phyloP scores from a whole-genome alignment of 805 yeast species.

The Wickerhamiella lipophila region DNA sequence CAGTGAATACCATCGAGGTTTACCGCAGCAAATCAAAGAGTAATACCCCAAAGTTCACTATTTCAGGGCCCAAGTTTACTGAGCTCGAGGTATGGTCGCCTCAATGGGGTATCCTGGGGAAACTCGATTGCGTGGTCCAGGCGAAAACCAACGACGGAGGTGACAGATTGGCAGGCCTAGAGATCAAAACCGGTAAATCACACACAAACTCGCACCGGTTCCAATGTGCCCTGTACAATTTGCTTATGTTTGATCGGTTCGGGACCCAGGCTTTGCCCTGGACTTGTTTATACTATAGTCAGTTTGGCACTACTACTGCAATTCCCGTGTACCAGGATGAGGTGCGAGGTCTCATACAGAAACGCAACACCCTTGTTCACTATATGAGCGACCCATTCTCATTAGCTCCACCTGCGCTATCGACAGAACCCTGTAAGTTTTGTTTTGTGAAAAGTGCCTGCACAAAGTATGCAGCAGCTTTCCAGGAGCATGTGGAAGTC shows the following conservation, averaged over 20 bases:
- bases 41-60: slow-evolving; percentile 34
- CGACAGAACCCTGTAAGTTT: slow-evolving; percentile 29
- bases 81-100: slow-evolving; percentile 94
- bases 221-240: slow-evolving; percentile 70
- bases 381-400: slow-evolving; percentile 34
- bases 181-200: slow-evolving; percentile 68
- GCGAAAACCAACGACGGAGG: slow-evolving; percentile 34
- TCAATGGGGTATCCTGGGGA: slow-evolving; percentile 75
- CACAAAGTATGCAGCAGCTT: slow-evolving; percentile 20
- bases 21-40: slow-evolving; percentile 24
- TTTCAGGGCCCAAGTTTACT: slow-evolving; percentile 58
- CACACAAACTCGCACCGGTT: slow-evolving; percentile 56
- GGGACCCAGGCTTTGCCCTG: slow-evolving; percentile 46
- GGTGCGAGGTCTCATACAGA: slow-evolving; percentile 51
- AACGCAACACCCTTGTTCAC: slow-evolving; percentile 57
- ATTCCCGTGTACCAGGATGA: slow-evolving; percentile 45
- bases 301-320: slow-evolving; percentile 40
- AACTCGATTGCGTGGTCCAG: slow-evolving; percentile 76
- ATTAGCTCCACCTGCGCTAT: slow-evolving; percentile 42
- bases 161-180: slow-evolving; percentile 54
- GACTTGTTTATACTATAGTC: slow-evolving; percentile 64
- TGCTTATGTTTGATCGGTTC: slow-evolving; percentile 69
- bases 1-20: not conserved
- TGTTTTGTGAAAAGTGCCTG: slow-evolving; percentile 24
- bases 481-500: slow-evolving; percentile 11